These are phyloP conservation scores for Cercis canadensis DNA, from an alignment of 306 rosid genomes.

Conservation along the genomic window DNA sequence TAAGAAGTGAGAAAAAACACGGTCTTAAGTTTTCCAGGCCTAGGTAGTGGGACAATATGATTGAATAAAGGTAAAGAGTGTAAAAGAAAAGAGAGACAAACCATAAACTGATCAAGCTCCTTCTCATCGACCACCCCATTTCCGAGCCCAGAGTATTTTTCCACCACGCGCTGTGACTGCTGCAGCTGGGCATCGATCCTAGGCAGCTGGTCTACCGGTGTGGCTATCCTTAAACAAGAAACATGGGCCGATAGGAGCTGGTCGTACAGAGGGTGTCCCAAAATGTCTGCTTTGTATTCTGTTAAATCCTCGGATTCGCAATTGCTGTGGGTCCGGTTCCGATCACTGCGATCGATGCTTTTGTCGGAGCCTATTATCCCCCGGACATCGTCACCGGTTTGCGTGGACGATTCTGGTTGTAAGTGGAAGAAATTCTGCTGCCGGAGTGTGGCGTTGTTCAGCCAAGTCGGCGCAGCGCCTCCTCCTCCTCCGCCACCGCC, in stretches of 20 bases:
- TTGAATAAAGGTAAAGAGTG: not conserved
- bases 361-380: conserved; percentile 35
- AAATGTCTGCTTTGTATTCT: conserved; percentile 66
- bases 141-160: conserved; percentile 61
- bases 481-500: conserved; percentile 6
- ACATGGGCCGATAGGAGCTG: conserved; percentile 88
- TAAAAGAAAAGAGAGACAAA: conserved; percentile 23
- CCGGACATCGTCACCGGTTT: conserved; percentile 29
- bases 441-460: conserved; percentile 54
- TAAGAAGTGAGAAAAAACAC: not conserved
- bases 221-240: conserved; percentile 86
- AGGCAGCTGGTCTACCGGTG: conserved; percentile 92
- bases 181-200: conserved; percentile 82
- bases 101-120: conserved; percentile 88
- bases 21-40: conserved; percentile 2
- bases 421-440: conserved; percentile 66
- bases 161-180: conserved; percentile 73
- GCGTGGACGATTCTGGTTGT: conserved; percentile 30
- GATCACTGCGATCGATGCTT: conserved; percentile 39
- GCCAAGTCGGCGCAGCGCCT: conserved; percentile 56
- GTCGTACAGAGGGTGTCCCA: conserved; percentile 89
- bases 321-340: conserved; percentile 34
- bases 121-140: conserved; percentile 55
- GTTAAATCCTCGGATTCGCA: conserved; percentile 43
- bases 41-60: not conserved